Conservation (phyloP, 257 asterid genomes). For the Przewalskia tangutica region DNA sequence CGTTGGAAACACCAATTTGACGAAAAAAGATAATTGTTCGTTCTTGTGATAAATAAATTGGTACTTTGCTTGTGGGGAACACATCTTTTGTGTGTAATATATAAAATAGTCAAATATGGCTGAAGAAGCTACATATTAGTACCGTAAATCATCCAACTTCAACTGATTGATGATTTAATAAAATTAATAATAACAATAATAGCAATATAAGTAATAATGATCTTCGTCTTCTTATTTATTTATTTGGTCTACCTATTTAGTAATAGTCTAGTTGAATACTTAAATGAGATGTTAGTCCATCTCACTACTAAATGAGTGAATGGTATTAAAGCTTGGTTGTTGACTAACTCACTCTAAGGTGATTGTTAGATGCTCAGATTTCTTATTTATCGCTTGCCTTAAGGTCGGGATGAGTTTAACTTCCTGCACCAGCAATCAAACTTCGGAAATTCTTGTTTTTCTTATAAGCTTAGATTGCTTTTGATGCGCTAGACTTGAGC, state of each 20-base stretch:
- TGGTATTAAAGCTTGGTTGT: not conserved
- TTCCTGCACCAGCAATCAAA: not conserved
- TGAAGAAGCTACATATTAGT: no score
- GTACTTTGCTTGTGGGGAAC: not conserved
- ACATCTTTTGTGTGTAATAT: not conserved
- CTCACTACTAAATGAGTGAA: not conserved
- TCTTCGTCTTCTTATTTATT: no score
- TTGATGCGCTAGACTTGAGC: not conserved
- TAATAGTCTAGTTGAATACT: not conserved
- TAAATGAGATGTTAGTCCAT: not conserved
- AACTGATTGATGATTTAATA: not conserved
- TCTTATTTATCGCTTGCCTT: not conserved
- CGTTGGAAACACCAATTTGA: not conserved
- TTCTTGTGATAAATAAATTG: not conserved
- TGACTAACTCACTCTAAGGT: not conserved
- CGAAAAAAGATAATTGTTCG: not conserved
- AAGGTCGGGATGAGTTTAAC: not conserved
- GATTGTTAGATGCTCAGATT: not conserved
- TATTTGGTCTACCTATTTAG: not conserved
- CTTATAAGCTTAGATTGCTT: not conserved
- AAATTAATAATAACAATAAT: not conserved
- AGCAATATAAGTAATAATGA: no score
- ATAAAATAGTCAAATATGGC: not conserved
- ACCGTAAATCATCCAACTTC: not conserved
- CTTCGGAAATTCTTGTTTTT: not conserved